phyloP scores from a whole-genome alignment of 2,329 filamentous ascomycete genomes.

The Sphaerulina vaccinii region DNA sequence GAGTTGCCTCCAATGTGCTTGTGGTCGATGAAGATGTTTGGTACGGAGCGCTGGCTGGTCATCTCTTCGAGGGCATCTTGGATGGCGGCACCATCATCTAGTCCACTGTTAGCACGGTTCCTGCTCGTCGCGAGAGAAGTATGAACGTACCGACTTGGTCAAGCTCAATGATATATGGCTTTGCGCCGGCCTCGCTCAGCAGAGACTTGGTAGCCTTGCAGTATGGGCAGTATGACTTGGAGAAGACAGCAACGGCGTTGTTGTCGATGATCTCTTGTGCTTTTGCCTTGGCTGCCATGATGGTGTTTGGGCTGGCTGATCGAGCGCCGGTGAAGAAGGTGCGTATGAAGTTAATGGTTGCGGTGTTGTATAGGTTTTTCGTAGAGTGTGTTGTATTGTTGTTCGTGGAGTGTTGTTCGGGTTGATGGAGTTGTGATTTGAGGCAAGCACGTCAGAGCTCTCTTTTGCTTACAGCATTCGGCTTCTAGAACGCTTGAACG shows the following conservation, averaged over 20 bases:
- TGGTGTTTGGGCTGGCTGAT: slow-evolving; percentile 59
- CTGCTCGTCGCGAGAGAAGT: neutral
- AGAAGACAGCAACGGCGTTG: slow-evolving; percentile 85
- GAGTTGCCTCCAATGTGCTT: slow-evolving; percentile 97
- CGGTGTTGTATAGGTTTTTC: slow-evolving; percentile 1
- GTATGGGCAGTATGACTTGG: slow-evolving; percentile 95
- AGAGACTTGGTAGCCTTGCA: slow-evolving; percentile 76
- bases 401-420: neutral
- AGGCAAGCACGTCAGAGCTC: no score
- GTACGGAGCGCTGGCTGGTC: slow-evolving; percentile 81
- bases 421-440: neutral
- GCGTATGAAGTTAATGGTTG: slow-evolving; percentile 64
- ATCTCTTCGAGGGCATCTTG: slow-evolving; percentile 81
- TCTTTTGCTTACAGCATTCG: no score
- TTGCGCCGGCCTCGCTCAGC: slow-evolving; percentile 67
- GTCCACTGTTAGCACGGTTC: neutral
- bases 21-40: slow-evolving; percentile 89
- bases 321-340: slow-evolving; percentile 64
- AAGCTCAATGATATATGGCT: slow-evolving; percentile 75
- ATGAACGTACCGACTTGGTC: slow-evolving; percentile 71
- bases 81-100: slow-evolving; percentile 78
- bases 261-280: slow-evolving; percentile 84
- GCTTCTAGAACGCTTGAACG: no score
- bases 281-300: slow-evolving; percentile 81
- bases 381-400: neutral